Base-by-base conservation (phyloP, 1,284 basidiomycete genomes). In the Sparassis latifolia region DNA sequence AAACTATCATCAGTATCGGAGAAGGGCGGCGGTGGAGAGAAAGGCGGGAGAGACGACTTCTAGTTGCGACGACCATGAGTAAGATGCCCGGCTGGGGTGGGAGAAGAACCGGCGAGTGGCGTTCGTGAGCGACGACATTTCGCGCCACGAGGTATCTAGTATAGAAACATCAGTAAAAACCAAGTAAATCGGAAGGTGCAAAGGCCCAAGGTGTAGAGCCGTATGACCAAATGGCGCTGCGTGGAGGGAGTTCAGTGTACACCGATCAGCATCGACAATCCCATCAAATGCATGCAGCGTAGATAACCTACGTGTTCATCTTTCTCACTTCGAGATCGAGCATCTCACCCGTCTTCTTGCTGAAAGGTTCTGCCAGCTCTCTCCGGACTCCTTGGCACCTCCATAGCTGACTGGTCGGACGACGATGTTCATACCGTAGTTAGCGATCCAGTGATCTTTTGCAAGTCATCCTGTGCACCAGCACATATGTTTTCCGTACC, bases 351-450 rank as follows among this genome's bases (percentile, higher is more conserved):
- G 96, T 99, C 68, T 90, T 90, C 78, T 99, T 97, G 58, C 90
- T 94, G 77, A 97, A 99, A 1, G 96, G 96, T 99, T 99, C 58
- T 92, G 92, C 86, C 94, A 96, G 37, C 80, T 77, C 67, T 97
- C 94, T 51, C 86, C 85, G 44, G 91, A 80, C 35, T 84, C 85
- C 58, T 92, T 83, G 45, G 83, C 79, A 33, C 89, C 87, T 49
- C 93, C 93, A 66, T 98, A 99, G 60, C 90, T 94, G 57, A 99
- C 89, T 1, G 97, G 97, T 0, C 96, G 97, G 55, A 99, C 92
- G 48, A 85, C 81, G 48, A 82, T 77, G 71, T 96, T 96, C 96
- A 99, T 98, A 53, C 96, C 96, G 68, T 95, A 93, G 69, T 92
- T 92, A 12, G 89, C 88, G 52, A 84, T 56, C 90, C 85, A 7